Evolutionary conservation across 306 rosid genomes (phyloP).

Genomic region (Abrus pulchellus): DNA sequence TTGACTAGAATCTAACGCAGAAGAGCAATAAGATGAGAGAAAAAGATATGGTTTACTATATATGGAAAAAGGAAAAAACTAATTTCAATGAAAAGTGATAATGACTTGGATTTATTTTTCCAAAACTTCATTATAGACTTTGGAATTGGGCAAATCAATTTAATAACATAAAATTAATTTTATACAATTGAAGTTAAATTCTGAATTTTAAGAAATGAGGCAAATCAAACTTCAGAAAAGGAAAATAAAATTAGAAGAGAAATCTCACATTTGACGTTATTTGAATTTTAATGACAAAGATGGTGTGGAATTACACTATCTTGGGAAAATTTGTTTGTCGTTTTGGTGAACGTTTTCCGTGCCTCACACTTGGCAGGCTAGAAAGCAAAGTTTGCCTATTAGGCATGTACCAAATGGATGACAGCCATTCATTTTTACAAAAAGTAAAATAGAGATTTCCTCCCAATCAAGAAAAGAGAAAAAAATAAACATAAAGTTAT

Average conservation of each 20-base stretch:
- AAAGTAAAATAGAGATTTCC: slow-evolving; percentile 8
- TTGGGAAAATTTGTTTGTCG: background rate
- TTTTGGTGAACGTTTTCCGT: background rate
- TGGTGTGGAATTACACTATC: background rate
- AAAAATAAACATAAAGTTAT: background rate
- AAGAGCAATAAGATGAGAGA: background rate
- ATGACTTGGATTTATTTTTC: background rate
- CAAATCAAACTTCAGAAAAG: no score
- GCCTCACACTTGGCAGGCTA: slow-evolving; percentile 36
- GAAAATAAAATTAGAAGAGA: no score
- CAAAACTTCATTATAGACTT: background rate
- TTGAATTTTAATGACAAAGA: background rate
- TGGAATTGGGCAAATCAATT: no score
- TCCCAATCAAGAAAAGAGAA: slow-evolving; percentile 8
- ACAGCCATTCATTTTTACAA: background rate
- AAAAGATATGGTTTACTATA: background rate
- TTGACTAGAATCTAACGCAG: background rate
- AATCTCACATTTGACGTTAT: background rate
- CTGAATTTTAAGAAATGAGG: background rate
- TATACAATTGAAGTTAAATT: no score
- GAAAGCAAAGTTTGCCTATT: background rate
- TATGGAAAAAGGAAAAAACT: background rate
- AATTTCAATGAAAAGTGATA: background rate
- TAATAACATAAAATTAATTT: no score
- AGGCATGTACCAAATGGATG: background rate